Evolutionary conservation across 305 asterid genomes (phyloP).

Genomic region (Solanum hybrid): DNA sequence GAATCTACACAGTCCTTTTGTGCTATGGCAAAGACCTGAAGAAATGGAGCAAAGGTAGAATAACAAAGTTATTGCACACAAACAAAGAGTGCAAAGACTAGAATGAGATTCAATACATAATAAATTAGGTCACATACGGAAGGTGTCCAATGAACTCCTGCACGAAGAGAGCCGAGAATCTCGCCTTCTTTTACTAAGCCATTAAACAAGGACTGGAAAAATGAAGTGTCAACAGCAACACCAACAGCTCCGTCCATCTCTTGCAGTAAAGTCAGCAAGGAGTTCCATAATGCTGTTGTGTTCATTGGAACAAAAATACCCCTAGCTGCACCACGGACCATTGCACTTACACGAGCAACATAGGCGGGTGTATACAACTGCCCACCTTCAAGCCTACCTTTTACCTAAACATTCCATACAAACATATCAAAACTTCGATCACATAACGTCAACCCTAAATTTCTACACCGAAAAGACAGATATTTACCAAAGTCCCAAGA

Average conservation of each 20-base stretch:
- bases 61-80: background rate
- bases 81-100: background rate
- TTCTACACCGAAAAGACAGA: background rate
- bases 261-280: constrained; percentile 70
- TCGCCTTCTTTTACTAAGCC: constrained; percentile 78
- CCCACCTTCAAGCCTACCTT: constrained; percentile 99
- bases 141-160: constrained; percentile 98
- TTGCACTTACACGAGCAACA: constrained; percentile 83
- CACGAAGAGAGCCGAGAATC: constrained; percentile 88
- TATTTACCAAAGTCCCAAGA: constrained; percentile 69
- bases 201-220: constrained; percentile 88
- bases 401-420: constrained; percentile 43
- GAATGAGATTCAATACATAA: background rate
- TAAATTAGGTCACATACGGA: constrained; percentile 46
- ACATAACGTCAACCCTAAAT: background rate
- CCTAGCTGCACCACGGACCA: constrained; percentile 97
- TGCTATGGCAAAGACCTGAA: constrained; percentile 86
- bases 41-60: constrained; percentile 5
- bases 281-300: constrained; percentile 77
- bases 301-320: constrained; percentile 83
- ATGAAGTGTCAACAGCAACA: constrained; percentile 72
- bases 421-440: background rate
- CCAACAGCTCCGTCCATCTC: constrained; percentile 82
- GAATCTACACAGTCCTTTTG: constrained; percentile 87
- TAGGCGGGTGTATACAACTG: constrained; percentile 93